Evolutionary conservation across 2,329 filamentous ascomycete species (phyloP).

Genomic region (Diplodia mutila): DNA sequence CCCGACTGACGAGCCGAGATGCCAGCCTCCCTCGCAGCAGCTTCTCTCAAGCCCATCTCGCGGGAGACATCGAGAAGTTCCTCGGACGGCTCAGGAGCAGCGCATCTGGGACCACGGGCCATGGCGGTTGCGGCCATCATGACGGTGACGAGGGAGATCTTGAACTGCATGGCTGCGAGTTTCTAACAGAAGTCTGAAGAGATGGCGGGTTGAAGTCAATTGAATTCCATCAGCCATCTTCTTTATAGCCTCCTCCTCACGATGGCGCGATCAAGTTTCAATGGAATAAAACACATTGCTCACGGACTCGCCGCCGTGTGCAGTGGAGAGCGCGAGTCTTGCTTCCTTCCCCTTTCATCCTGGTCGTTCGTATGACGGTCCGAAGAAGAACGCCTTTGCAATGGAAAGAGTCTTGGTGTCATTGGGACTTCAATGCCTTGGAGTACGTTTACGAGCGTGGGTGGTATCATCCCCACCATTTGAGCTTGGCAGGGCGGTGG

Average conservation of each 20-base stretch:
- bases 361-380: not conserved
- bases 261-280: not conserved
- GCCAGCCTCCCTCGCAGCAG: not conserved
- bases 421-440: not conserved
- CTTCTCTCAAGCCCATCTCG: not conserved
- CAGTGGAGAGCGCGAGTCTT: slow-evolving; percentile 2
- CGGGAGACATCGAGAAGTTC: not conserved
- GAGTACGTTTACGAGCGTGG: not conserved
- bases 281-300: not conserved
- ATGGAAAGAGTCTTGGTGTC: not conserved
- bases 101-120: not conserved
- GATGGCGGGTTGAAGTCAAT: not conserved
- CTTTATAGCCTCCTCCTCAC: not conserved
- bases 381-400: not conserved
- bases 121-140: not conserved
- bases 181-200: not conserved
- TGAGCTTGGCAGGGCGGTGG: not conserved
- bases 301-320: not conserved
- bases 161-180: slow-evolving; percentile 7
- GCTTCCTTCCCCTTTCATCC: not conserved
- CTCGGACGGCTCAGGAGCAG: not conserved
- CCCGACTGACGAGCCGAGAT: not conserved
- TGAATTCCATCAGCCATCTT: not conserved
- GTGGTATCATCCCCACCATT: not conserved
- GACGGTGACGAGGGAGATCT: not conserved